A percentile compares a stretch with the other conserved stretches of the same genome.
Evolutionary conservation across 768 basidiomycete genomes (phyloP).

Genomic region (Lactarius hengduanensis): DNA sequence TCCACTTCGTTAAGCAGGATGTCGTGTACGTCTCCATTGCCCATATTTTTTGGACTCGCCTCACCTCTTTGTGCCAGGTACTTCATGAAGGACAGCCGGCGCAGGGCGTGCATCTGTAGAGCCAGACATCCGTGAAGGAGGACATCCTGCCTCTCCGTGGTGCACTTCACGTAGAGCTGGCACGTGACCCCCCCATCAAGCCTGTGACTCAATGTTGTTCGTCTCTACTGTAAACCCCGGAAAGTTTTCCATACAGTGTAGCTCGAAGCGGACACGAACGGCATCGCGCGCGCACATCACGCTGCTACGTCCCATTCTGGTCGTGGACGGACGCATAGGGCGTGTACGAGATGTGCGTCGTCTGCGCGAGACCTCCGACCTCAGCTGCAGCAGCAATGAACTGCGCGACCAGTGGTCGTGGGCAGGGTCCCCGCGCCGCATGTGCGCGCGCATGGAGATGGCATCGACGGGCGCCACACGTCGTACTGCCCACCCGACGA

Average conservation of each 20-base stretch:
- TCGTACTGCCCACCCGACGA: conserved; percentile 25
- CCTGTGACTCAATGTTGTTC: too few species aligned
- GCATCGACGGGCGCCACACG: conserved; percentile 58
- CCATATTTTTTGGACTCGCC: too few species aligned
- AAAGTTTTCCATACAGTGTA: conserved; percentile 7
- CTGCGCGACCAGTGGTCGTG: neutral
- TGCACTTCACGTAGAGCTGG: too few species aligned
- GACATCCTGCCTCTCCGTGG: too few species aligned
- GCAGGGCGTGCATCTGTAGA: too few species aligned
- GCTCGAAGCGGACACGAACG: conserved; percentile 41
- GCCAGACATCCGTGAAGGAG: too few species aligned
- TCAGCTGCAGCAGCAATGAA: conserved; percentile 48
- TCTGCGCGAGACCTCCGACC: conserved; percentile 76
- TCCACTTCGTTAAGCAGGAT: too few species aligned
- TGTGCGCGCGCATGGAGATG: conserved; percentile 57
- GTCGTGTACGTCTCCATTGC: too few species aligned
- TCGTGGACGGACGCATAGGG: conserved; percentile 62
- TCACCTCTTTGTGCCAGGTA: too few species aligned
- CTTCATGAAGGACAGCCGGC: too few species aligned
- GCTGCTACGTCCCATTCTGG: conserved; percentile 39
- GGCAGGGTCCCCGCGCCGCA: neutral
- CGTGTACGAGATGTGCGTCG: conserved; percentile 77
- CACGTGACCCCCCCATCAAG: too few species aligned
- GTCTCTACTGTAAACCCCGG: too few species aligned
- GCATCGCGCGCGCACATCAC: neutral